phyloP scores from a whole-genome alignment of 768 basidiomycete genomes.

The Chlorophyllum brunneum region DNA sequence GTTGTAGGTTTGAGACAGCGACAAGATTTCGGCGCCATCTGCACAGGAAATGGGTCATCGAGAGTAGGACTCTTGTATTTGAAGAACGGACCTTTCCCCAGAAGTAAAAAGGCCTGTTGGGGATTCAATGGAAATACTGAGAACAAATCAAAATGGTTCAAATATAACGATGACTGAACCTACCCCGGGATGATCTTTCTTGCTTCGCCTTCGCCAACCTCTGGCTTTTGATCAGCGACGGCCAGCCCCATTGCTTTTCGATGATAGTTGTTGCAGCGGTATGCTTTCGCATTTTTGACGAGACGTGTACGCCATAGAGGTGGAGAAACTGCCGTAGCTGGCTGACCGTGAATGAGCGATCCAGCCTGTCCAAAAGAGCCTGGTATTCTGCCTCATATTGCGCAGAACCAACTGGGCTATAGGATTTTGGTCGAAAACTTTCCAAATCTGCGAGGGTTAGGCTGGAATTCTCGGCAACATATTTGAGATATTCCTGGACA shows the following conservation, averaged over 20 bases:
- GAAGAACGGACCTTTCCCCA: constrained; percentile 57
- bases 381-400: constrained; percentile 53
- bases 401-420: constrained; percentile 28
- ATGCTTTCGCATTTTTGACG: constrained; percentile 33
- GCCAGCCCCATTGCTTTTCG: constrained; percentile 68
- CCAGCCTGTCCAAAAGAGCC: constrained; percentile 47
- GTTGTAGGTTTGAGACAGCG: constrained; percentile 54
- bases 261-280: constrained; percentile 47
- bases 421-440: constrained; percentile 33
- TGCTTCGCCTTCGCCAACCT: constrained; percentile 46
- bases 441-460: constrained; percentile 63
- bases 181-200: constrained; percentile 44
- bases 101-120: constrained; percentile 61
- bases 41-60: constrained; percentile 6
- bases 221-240: constrained; percentile 50
- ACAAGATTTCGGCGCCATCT: constrained; percentile 66
- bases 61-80: background rate
- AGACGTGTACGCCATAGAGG: constrained; percentile 37
- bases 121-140: constrained; percentile 55
- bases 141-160: constrained; percentile 5
- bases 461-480: constrained; percentile 40
- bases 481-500: constrained; percentile 55
- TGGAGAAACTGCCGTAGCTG: constrained; percentile 56
- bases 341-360: constrained; percentile 57
- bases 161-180: constrained; percentile 20